These are phyloP conservation scores for Chaetomiaceae sp. DNA, from an alignment of 2,329 filamentous ascomycete genomes.

Conservation along the genomic window DNA sequence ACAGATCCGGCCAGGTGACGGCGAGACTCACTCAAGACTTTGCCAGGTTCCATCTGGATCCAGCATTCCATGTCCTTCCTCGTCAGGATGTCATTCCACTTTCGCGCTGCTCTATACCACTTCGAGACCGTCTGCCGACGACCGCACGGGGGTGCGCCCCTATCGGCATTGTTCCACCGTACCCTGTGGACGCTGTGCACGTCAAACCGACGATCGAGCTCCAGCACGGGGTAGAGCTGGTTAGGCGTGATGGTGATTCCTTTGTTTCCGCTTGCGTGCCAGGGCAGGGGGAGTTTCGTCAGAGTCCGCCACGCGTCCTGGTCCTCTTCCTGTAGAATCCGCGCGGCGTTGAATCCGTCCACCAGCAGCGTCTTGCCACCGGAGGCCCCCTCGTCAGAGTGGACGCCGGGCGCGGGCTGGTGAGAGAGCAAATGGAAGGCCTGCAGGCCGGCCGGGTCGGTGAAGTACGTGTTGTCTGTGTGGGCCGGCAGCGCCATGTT, in stretches of 20 bases:
- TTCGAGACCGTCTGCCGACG: conserved; percentile 39
- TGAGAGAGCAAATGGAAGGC: conserved; percentile 89
- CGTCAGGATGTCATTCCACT: conserved; percentile 65
- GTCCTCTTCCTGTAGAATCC: conserved; percentile 49
- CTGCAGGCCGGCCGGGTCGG: conserved; percentile 83
- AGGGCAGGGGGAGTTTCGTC: conserved; percentile 53
- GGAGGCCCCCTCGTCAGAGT: conserved; percentile 10
- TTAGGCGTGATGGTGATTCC: conserved; percentile 75
- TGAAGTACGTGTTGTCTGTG: conserved; percentile 95
- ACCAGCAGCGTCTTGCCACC: conserved; percentile 79
- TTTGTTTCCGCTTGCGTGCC: conserved; percentile 84
- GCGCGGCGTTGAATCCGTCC: conserved; percentile 74
- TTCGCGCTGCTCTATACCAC: conserved; percentile 78
- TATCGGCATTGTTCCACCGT: conserved; percentile 90
- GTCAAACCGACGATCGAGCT: conserved; percentile 39
- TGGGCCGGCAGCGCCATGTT: conserved; percentile 75
- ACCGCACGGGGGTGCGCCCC: conserved; percentile 60
- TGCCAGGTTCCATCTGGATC: conserved; percentile 75
- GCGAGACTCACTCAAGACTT: conserved; percentile 57
- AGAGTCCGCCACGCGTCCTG: conserved; percentile 53
- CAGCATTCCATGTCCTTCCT: conserved; percentile 63
- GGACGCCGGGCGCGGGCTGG: conserved; percentile 38
- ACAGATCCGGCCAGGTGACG: too few relatives aligned
- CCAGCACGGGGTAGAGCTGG: conserved; percentile 64
- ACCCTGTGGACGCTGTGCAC: conserved; percentile 44